Base-by-base conservation (phyloP, 352 stramenopile genomes). In the Globisporangium irregulare region DNA sequence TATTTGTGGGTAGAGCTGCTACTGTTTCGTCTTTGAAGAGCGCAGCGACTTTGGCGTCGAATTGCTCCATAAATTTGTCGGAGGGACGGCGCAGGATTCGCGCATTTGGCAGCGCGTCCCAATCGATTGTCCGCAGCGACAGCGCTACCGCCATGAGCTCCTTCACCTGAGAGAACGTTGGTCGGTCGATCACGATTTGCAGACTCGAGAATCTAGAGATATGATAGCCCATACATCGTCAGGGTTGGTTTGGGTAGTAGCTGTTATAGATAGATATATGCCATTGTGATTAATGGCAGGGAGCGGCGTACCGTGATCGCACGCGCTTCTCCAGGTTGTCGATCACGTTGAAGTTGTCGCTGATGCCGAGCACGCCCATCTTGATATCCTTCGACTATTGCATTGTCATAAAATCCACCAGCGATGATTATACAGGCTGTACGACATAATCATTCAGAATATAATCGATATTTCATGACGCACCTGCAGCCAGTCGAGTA, bases 301-400 rank as follows among this genome's bases (percentile, higher is more conserved):
- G 29, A 32, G 4, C 29, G 4, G 29, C 29, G 25, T 55, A 93
- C 84, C 85, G 73, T 22, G 86, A 93, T 14, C 82, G 86, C 25
- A 95, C 87, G 58, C 87, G 81, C 59, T 94, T 93, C 69, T 95
- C 87, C 9, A 95, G 68, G 61, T 90, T 84, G 60, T 92, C 82
- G 38, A 94, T 77, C 51, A 94, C 81, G 75, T 91, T 93, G 59
- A 87, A 95, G 70, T 93, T 86, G 56, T 81, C 73, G 4, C 84
- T 91, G 48, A 95, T 78, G 55, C 87, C 86, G n/a, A 95, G 66
- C 32, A 95, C 80, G 6, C 80, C 87, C 78, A 95, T 91, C 60
- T 87, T 81, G 20, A 95, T 82, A 61, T 94, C 86, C 58, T 81
- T 89, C 38, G 80, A 75, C 86, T 95, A 46, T 46, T 10, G 6